Evolutionary conservation across 345 rosid genomes (phyloP).

Genomic region (Microcos paniculata): DNA sequence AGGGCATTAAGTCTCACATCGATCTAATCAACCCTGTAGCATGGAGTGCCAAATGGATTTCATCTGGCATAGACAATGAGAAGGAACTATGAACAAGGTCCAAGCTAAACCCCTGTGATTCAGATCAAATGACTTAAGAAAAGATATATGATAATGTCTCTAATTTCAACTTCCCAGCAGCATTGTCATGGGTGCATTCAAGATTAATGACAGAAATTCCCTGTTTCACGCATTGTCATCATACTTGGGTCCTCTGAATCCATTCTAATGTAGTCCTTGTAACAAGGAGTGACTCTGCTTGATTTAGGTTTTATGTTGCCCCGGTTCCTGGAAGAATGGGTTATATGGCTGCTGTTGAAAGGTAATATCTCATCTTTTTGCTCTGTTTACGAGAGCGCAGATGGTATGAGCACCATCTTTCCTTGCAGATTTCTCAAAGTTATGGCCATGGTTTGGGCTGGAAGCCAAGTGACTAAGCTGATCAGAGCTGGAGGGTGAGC

Average conservation of each 20-base stretch:
- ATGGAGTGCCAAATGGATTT: neutral
- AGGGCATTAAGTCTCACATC: neutral
- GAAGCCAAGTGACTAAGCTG: slow-evolving; percentile 93
- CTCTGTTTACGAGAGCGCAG: slow-evolving; percentile 13
- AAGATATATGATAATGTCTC: neutral
- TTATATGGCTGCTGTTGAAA: slow-evolving; percentile 67
- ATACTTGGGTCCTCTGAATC: neutral
- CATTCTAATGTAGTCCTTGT: neutral
- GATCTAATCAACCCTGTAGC: neutral
- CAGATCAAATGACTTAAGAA: neutral
- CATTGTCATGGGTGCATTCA: neutral
- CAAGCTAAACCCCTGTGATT: neutral
- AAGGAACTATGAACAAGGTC: neutral
- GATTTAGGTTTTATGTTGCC: slow-evolving; percentile 76
- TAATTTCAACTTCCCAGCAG: neutral
- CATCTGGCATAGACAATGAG: neutral
- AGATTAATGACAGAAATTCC: neutral
- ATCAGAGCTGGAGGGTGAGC: slow-evolving; percentile 85
- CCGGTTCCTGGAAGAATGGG: slow-evolving; percentile 87
- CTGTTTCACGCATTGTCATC: neutral
- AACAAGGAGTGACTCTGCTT: neutral
- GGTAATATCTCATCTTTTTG: slow-evolving; percentile 41
- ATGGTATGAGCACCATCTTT: slow-evolving; percentile 16
- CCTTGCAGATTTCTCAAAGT: slow-evolving; percentile 76
- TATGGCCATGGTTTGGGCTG: slow-evolving; percentile 99